Evolutionary conservation across 2,329 filamentous ascomycete species (phyloP).

Genomic region (Stemphylium lycopersici): DNA sequence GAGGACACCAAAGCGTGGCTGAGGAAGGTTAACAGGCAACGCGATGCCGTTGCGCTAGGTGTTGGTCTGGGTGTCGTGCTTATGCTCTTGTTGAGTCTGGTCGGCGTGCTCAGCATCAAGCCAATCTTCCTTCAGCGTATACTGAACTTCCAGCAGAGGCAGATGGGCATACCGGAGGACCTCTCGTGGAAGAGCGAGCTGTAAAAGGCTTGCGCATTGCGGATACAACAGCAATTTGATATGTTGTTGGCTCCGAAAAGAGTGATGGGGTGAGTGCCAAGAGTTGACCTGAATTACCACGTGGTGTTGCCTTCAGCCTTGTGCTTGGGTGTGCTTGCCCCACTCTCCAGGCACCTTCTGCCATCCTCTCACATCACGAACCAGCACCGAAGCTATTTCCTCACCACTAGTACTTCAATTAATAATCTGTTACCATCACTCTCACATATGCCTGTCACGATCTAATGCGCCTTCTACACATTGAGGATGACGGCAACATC

Average conservation of each 20-base stretch:
- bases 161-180: conserved; percentile 26
- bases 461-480: conserved; percentile 21
- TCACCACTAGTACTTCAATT: too few relatives aligned
- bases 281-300: too few relatives aligned
- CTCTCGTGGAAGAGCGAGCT: conserved; percentile 18
- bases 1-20: conserved; percentile 48
- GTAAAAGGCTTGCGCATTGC: background rate
- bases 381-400: too few relatives aligned
- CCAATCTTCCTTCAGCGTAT: conserved; percentile 28
- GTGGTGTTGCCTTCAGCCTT: too few relatives aligned
- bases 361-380: too few relatives aligned
- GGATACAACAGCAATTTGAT: background rate
- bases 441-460: too few relatives aligned
- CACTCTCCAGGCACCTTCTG: too few relatives aligned
- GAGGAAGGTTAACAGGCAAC: conserved; percentile 31
- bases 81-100: conserved; percentile 27
- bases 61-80: conserved; percentile 26
- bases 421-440: too few relatives aligned
- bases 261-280: too few relatives aligned
- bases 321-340: too few relatives aligned
- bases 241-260: too few relatives aligned
- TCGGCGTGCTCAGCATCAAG: conserved; percentile 25
- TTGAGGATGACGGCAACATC: conserved; percentile 9
- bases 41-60: conserved; percentile 29
- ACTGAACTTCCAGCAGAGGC: conserved; percentile 31